Base-by-base conservation (phyloP, 2,329 filamentous ascomycete genomes). In the Fusarium ambrosium region DNA sequence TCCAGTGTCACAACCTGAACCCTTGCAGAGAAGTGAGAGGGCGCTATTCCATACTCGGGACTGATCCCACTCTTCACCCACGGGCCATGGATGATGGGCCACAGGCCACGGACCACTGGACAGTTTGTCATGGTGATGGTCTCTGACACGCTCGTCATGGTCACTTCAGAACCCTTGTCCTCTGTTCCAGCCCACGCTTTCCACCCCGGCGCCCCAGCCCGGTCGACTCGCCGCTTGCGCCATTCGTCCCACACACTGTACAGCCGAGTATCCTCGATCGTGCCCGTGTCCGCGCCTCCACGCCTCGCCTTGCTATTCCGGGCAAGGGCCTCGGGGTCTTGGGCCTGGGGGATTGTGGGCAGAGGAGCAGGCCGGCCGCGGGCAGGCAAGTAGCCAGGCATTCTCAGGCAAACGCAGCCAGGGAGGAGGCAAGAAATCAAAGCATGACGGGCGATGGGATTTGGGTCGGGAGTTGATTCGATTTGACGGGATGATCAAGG, bases 181-280 rank as follows among this genome's bases (percentile, higher is more conserved):
- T 62, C 73, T 64, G 65, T 67, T 61, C 73, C 68, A 75, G 73
- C 72, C 72, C 72, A 73, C 68, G 66, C 70, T 75, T 73, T 70
- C 59, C 62, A 77, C 73, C 76, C 73, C 66, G 62, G 70, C 64
- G 70, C 74, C 75, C 77, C 76, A 76, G 68, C 68, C 74, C 69
- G 62, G 76, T 75, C 75, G 71, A 73, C 70, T 77, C 68, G 69
- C 64, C 69, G 73, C 77, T 79, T 78, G 77, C 77, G 77, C 77
- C 77, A 79, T 79, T 55, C 76, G 77, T 79, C 78, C 78, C 78
- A 79, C 77, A 78, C 76, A 73, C 72, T 79, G 78, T 78, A 77
- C 74, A 78, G 76, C 77, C 76, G 77, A 79, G 73, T 75, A 77
- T 68, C 66, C 73, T 73, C 74, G 73, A 79, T 78, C 69, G 74